These are phyloP conservation scores for Nakataea oryzae DNA, from an alignment of 2,329 filamentous ascomycete genomes.

Conservation along the genomic window DNA sequence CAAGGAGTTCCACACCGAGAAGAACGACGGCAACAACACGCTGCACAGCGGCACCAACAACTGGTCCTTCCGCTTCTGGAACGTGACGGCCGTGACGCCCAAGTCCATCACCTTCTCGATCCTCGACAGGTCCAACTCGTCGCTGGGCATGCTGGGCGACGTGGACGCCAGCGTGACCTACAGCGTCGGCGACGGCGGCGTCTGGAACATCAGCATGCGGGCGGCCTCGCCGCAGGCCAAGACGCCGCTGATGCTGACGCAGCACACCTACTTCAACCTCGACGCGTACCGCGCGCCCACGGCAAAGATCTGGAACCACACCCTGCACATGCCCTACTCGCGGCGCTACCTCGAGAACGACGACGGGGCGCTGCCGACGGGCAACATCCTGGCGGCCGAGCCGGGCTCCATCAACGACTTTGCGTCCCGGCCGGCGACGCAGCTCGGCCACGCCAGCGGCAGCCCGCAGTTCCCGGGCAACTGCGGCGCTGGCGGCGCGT, in stretches of 20 bases:
- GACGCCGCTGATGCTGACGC: constrained; percentile 50
- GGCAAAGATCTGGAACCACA: constrained; percentile 48
- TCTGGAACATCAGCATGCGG: constrained; percentile 50
- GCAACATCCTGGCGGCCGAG: constrained; percentile 45
- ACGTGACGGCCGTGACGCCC: constrained; percentile 40
- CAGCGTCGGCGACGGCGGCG: constrained; percentile 42
- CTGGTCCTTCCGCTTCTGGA: constrained; percentile 55
- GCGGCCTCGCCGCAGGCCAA: constrained; percentile 39
- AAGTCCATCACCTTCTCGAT: constrained; percentile 53
- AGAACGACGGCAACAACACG: constrained; percentile 44
- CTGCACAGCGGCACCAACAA: constrained; percentile 49
- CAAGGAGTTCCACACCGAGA: constrained; percentile 37
- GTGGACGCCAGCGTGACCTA: constrained; percentile 54
- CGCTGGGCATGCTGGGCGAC: constrained; percentile 49
- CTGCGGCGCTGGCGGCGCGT: constrained; percentile 51
- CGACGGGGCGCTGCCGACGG: constrained; percentile 46
- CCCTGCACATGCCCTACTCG: constrained; percentile 52
- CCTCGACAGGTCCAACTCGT: constrained; percentile 45
- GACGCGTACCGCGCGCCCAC: constrained; percentile 51
- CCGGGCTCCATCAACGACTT: constrained; percentile 52
- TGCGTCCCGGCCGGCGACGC: constrained; percentile 48
- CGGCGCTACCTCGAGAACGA: constrained; percentile 46
- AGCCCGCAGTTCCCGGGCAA: constrained; percentile 47
- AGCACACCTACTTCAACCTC: constrained; percentile 60
- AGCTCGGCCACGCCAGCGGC: constrained; percentile 50